These are phyloP conservation scores for Trichosporon ovoides DNA, from an alignment of 1,284 basidiomycete species.

Conservation along the genomic window DNA sequence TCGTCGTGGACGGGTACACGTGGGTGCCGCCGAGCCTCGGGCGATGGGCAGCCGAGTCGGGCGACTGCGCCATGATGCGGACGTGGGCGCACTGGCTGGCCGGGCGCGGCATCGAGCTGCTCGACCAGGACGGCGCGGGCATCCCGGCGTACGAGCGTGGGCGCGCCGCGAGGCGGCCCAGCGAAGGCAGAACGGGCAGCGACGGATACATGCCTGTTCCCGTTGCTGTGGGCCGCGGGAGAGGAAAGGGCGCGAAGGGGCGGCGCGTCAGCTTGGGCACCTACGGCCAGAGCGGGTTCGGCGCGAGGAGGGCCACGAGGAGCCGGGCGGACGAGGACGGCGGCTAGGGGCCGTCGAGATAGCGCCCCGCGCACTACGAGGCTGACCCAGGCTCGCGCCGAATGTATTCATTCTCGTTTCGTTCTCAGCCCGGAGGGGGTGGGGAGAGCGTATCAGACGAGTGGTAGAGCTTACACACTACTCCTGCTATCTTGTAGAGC, in stretches of 20 bases:
- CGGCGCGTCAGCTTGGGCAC: not conserved
- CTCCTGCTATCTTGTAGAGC: no score
- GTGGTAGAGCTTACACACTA: no score
- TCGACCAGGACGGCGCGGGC: constrained; percentile 37
- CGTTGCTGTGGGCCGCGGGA: not conserved
- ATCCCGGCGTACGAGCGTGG: constrained; percentile 20
- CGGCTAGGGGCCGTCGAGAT: not conserved
- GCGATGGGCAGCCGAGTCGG: constrained; percentile 34
- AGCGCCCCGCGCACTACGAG: no score
- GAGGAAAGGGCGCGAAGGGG: not conserved
- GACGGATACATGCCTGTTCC: not conserved
- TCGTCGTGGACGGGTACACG: constrained; percentile 40
- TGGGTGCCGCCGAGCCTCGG: constrained; percentile 39
- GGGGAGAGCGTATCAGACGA: no score
- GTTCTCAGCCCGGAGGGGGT: no score
- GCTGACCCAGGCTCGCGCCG: no score
- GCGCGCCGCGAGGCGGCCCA: not conserved
- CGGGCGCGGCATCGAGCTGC: constrained; percentile 26
- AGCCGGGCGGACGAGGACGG: not conserved
- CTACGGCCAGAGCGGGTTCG: not conserved
- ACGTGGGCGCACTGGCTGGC: constrained; percentile 28
- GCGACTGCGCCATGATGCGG: constrained; percentile 40
- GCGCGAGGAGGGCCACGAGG: not conserved
- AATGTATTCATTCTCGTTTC: no score
- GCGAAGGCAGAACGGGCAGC: not conserved